Base-by-base conservation (phyloP, 176 grass and related monocot genomes). In the Oryza punctata region DNA sequence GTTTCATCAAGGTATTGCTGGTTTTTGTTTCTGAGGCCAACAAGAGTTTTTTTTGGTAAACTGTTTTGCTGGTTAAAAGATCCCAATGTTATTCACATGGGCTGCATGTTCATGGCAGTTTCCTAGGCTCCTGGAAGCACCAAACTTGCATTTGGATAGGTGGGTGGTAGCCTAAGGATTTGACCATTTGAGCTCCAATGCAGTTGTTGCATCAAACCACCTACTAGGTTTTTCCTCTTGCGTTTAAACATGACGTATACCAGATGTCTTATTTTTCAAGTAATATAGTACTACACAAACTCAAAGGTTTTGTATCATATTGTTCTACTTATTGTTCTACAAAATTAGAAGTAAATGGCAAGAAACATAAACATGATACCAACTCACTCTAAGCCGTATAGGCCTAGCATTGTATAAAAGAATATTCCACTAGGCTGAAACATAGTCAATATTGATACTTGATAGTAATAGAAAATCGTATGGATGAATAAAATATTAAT, bases 71-170 rank as follows among this genome's bases (percentile, higher is more conserved):
- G 3, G 12, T n/a, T 11, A 57, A 49, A 68, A 49, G 25, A 59
- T 70, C 35, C 46, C 38, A 46, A 25, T 38, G 69, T 63, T 61
- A 32, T 47, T 76, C 26, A 47, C 76, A 75, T 69, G 18, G 18
- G 9, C 14, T 32, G 45, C 52, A 14, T 64, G 49, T 26, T 79
- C 15, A 63, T 79, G 29, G 41, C 43, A 49, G 63, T 69, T 72
- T 70, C 73, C 54, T 15, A 78, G n/a, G 44, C 50, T 67, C 77
- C 74, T 64, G 43, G 28, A 81, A 74, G 45, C 35, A 27, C 24
- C 24, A 74, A 80, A 43, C 23, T 80, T 74, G 30, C 68, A 21
- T 63, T 49, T 24, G 3, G 14, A 63, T 81, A 3, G 73, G 59
- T 76, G 47, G 67, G 50, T 54, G 50, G 64, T 29, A 44, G 10